phyloP scores from a whole-genome alignment of 2,329 filamentous ascomycete genomes.

The Leptographium galeiforme region DNA sequence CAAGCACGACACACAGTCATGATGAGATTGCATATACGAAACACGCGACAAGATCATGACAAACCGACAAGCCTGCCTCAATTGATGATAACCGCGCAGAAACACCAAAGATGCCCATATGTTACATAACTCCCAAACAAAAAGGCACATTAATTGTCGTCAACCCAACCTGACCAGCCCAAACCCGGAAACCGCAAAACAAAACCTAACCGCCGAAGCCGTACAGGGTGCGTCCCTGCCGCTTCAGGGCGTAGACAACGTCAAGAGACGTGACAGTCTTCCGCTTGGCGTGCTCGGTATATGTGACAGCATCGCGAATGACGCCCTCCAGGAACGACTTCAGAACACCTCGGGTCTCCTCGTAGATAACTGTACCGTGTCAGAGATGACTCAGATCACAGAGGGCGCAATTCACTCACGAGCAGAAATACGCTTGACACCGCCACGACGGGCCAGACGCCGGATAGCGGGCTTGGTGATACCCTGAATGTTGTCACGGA shows the following conservation, averaged over 20 bases:
- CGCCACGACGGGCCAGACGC: constrained; percentile 93
- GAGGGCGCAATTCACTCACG: constrained; percentile 42
- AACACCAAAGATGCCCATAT: constrained; percentile 15
- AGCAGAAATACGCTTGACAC: constrained; percentile 99
- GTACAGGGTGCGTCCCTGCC: constrained; percentile 66
- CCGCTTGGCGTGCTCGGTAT: constrained; percentile 70
- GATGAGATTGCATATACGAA: no score
- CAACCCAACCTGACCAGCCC: constrained; percentile 13
- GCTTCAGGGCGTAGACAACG: constrained; percentile 55
- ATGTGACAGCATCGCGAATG: constrained; percentile 65
- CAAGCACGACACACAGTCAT: no score
- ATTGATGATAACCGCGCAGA: constrained; percentile 15
- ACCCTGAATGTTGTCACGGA: constrained; percentile 99
- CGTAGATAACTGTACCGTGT: constrained; percentile 53
- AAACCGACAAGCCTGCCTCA: not conserved
- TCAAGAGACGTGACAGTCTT: constrained; percentile 64
- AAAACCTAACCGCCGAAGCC: constrained; percentile 69
- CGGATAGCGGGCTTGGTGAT: constrained; percentile 98
- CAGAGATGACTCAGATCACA: not conserved
- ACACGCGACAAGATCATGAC: no score
- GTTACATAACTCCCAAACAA: constrained; percentile 11
- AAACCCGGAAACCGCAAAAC: constrained; percentile 13
- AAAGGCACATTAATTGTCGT: constrained; percentile 15
- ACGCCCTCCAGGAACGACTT: constrained; percentile 69
- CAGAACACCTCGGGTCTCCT: constrained; percentile 64